Percentiles rank a stretch among this genome's conserved stretches.
These are phyloP conservation scores for Aspergillus bertholletiae DNA, from an alignment of 495 filamentous ascomycete species.

Conservation along the genomic window DNA sequence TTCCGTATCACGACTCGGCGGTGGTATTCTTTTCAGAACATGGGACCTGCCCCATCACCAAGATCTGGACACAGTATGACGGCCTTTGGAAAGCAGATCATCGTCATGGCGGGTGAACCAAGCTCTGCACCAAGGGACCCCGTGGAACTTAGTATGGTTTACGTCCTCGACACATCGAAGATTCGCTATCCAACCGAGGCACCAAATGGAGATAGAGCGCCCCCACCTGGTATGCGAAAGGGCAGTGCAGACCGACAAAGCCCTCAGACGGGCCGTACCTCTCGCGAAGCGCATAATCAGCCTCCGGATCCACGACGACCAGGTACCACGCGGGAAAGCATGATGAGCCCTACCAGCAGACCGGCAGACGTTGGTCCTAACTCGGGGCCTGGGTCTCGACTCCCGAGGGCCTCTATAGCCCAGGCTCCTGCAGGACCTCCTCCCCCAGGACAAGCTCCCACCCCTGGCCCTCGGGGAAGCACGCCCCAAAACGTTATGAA, in stretches of 20 bases:
- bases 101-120: conserved; percentile 90
- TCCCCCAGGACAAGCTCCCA: conserved; percentile 80
- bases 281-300: conserved; percentile 61
- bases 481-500: conserved; percentile 33
- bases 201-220: conserved; percentile 43
- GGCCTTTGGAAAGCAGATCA: conserved; percentile 82
- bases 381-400: conserved; percentile 53
- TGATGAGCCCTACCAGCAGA: conserved; percentile 38
- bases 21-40: conserved; percentile 99
- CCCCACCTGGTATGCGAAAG: conserved; percentile 30
- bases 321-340: conserved; percentile 51
- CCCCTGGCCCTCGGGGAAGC: conserved; percentile 62
- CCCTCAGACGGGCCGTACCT: conserved; percentile 39
- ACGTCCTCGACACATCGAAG: conserved; percentile 89
- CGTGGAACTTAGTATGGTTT: conserved; percentile 81
- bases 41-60: conserved; percentile 93
- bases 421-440: conserved; percentile 78
- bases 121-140: conserved; percentile 79
- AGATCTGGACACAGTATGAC: conserved; percentile 98
- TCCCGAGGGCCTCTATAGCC: conserved; percentile 66
- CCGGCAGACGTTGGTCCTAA: conserved; percentile 29
- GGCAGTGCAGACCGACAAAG: conserved; percentile 37
- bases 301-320: conserved; percentile 53
- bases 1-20: conserved; percentile 88
- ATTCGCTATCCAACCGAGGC: conserved; percentile 87